Conservation (phyloP, 2,329 filamentous ascomycete genomes). For the Raffaelea ambrosiae region DNA sequence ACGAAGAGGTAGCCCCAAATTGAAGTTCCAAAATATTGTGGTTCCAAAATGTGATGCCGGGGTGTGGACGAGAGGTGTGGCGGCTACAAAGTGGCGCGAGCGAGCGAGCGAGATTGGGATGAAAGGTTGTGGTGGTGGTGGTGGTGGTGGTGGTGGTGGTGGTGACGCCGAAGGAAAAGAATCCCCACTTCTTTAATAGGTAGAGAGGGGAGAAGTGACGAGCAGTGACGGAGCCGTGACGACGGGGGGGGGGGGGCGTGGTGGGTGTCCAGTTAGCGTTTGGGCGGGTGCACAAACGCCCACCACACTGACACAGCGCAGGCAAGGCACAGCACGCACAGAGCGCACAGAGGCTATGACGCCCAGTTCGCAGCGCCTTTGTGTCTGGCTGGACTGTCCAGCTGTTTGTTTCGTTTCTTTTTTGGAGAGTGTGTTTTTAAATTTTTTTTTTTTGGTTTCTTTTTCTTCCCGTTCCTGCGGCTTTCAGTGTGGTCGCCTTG, state of each 20-base stretch:
- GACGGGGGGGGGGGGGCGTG: not conserved
- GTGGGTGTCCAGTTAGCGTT: not conserved
- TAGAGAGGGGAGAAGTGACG: not conserved
- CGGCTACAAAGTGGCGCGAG: conserved; percentile 8
- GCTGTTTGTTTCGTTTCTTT: too few species aligned
- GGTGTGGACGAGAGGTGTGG: not conserved
- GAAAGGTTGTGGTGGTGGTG: conserved; percentile 6
- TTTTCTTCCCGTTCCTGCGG: too few species aligned
- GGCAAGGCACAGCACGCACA: not conserved
- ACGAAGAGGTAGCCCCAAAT: not conserved
- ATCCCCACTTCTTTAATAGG: conserved; percentile 8
- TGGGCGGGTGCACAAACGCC: not conserved
- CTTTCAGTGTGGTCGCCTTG: too few species aligned
- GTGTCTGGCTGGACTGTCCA: too few species aligned
- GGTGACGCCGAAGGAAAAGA: conserved; percentile 6
- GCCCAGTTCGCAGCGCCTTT: too few species aligned
- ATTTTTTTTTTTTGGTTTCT: too few species aligned
- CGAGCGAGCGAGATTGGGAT: conserved; percentile 8
- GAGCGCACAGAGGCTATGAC: not conserved
- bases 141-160: conserved; percentile 3
- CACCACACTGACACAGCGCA: not conserved
- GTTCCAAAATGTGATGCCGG: not conserved
- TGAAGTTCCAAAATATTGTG: not conserved
- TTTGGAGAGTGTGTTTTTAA: too few species aligned
- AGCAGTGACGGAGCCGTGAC: not conserved